phyloP scores from a whole-genome alignment of 805 yeast genomes.

The Kuraishia cidri region DNA sequence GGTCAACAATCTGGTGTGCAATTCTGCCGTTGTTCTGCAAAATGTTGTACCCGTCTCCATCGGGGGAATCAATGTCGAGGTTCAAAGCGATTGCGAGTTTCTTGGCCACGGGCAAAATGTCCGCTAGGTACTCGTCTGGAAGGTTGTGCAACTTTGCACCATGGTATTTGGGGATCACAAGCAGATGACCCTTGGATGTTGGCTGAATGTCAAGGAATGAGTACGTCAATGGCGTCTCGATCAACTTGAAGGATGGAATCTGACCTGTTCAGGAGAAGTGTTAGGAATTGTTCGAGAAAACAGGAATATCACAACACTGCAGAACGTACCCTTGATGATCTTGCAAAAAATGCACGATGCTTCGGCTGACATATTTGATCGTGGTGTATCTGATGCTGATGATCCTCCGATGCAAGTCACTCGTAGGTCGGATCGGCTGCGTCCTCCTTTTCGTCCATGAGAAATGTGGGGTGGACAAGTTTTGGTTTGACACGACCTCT shows the following conservation, averaged over 20 bases:
- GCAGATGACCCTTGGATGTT: constrained; percentile 78
- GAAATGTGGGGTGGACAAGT: too few relatives aligned
- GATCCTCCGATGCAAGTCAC: too few relatives aligned
- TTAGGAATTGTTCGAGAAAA: neutral
- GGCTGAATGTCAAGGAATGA: constrained; percentile 95
- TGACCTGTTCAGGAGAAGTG: constrained; percentile 45
- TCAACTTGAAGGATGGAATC: constrained; percentile 85
- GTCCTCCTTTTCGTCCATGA: too few relatives aligned
- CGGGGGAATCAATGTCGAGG: constrained; percentile 51
- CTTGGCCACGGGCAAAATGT: constrained; percentile 82
- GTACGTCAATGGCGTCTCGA: constrained; percentile 74
- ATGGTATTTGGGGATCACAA: constrained; percentile 88
- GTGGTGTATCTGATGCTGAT: neutral
- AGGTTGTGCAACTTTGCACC: constrained; percentile 89
- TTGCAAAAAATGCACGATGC: constrained; percentile 88
- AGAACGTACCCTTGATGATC: constrained; percentile 66
- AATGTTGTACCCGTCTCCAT: constrained; percentile 75
- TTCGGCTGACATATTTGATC: constrained; percentile 22
- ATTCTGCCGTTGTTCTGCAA: constrained; percentile 90
- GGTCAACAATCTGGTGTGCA: constrained; percentile 94
- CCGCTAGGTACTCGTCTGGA: constrained; percentile 86
- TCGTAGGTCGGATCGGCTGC: too few relatives aligned
- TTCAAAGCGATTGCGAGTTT: constrained; percentile 69
- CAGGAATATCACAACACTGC: neutral
- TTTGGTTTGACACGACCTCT: too few relatives aligned